Evolutionary conservation across 768 basidiomycete species (phyloP), one percentile per base, ranked within the genome.

Genomic region (Leccinellum luteum): DNA sequence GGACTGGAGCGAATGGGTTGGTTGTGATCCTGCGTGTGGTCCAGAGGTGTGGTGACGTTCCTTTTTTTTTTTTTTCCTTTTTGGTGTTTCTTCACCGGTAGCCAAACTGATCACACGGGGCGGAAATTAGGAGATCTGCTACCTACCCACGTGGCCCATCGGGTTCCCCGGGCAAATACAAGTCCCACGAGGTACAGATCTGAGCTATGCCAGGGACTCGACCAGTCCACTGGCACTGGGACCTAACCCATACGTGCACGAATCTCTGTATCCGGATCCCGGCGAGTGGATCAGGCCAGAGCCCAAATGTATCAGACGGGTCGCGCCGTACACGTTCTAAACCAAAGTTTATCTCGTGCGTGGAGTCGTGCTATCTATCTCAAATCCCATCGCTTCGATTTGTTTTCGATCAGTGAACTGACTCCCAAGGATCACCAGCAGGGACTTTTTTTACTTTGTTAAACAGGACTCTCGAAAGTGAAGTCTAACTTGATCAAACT

Each of bases 1-100:
- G 1, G 81, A 79, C 54, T 83, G 82, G 81, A 74, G 71, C 54
- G 64, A 71, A 14, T 84, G 82, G 82, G 65, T 76, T 6, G 78
- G 68, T 30, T 83, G 82, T 56, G 61, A 65, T 0, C 81, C 81
- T 19, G 74, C 66, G 0, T 84, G 83, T 67, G 62, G 63, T 3
- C 70, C 69, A 45, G 77, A 79, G 70, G 81, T 81, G 19, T 43
- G 54, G 15, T 10, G 57, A 25, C 6, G 15, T 7, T 21, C 3
- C n/a, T n/a, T n/a, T 38, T 27, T 41, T 10, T 51, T 41, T 7
- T 21, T 41, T 27, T 41, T 38, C 15, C 17, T 38, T 38, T 3
- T n/a, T n/a, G n/a, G n/a, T n/a, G n/a, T n/a, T n/a, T n/a, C n/a
- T n/a, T n/a, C n/a, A 4, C 3, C n/a, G 21, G n/a, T 13, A 13